Base-by-base conservation (phyloP, 805 yeast species). In the Zygosaccharomyces rouxii region DNA sequence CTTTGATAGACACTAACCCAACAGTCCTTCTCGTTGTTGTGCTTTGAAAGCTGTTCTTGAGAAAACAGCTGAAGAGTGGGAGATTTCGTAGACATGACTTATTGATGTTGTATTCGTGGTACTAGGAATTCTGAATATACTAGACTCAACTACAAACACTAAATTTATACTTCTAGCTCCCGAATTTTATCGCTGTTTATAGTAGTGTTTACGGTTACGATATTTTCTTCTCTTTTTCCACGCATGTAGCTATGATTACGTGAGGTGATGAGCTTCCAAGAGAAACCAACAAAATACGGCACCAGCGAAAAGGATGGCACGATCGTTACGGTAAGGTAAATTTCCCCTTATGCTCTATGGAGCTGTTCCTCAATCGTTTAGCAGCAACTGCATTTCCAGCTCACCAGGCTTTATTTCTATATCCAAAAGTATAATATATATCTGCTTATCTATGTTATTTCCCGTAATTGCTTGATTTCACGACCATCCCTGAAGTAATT, bases 1-100 rank as follows among this genome's bases (percentile, higher is more conserved):
- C 96, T 76, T 62, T 84, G 67, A 68, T 84, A 80, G 16, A 90
- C 70, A 2, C 95, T 79, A 47, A 90, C 95, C 90, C 92, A 86
- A 53, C 92, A 82, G 52, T 84, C 83, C 11, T 71, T 56, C 19
- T 67, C 65, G 22, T 72, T 66, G 59, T 69, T 74, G 66, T 86
- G 95, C 26, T 64, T 59, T 10, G 69, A 71, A 13, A 89, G 75
- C 49, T 79, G 78, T 0, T 69, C 55, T 44, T 68, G 64, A 3
- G 95, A 74, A 54, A 83, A 61, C 44, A 89, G 71, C 11, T 95
- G 95, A 22, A 87, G 68, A 0, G 76, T 69, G 14, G 44, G 44
- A 6, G 44, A 29, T 19, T 19, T 28, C 7, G 13, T 23, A 11
- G 44, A 41, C 29, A 33, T 33, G 44, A 18, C 10, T 14, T 33